A percentile compares a stretch with the other conserved stretches of the same genome.
Conservation (phyloP, 2,329 filamentous ascomycete genomes). For the Neofusicoccum cordaticola region DNA sequence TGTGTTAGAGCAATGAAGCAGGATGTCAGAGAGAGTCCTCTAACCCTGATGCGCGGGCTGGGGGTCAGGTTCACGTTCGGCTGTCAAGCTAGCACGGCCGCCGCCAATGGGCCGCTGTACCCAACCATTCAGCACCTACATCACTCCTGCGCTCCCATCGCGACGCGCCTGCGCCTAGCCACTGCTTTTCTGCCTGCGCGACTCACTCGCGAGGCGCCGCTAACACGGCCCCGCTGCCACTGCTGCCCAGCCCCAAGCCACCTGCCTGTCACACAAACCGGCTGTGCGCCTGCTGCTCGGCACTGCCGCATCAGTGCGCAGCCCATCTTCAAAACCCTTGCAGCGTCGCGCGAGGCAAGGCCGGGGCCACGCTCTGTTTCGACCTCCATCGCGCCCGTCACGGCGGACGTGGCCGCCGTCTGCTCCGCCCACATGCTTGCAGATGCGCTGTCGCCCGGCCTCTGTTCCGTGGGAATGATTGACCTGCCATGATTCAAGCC, state of each 20-base stretch:
- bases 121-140: neutral
- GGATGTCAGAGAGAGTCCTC: conserved; percentile 9
- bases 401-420: neutral
- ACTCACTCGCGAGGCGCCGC: neutral
- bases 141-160: conserved; percentile 7
- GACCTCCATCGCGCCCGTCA: conserved; percentile 6
- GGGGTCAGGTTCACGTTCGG: neutral
- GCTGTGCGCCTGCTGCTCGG: neutral
- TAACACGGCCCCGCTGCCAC: neutral
- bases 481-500: neutral
- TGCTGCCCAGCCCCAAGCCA: neutral
- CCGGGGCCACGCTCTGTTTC: conserved; percentile 11
- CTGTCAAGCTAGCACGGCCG: conserved; percentile 11
- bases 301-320: conserved; percentile 11
- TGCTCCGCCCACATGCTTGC: neutral
- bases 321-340: conserved; percentile 13
- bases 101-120: neutral
- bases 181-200: conserved; percentile 1
- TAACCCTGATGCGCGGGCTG: conserved; percentile 8
- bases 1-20: conserved; percentile 16
- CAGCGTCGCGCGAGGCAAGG: conserved; percentile 10
- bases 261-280: neutral
- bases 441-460: neutral
- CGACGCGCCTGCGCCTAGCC: conserved; percentile 1
- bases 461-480: neutral